Base-by-base conservation (phyloP, 2,329 filamentous ascomycete species). In the Fusarium anguioides region DNA sequence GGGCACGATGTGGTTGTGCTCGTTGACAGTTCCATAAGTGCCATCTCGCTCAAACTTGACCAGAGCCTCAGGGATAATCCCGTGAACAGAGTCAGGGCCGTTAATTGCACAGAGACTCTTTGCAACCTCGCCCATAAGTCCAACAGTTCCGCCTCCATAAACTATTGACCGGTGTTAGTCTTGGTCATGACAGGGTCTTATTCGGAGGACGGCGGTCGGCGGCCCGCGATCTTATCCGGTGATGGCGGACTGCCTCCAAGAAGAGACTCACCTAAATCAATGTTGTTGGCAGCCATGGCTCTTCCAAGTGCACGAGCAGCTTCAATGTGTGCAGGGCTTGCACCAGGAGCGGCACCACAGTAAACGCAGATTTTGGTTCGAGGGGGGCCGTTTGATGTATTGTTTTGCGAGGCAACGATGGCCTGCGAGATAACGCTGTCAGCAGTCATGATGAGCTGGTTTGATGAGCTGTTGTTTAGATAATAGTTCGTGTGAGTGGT, bases 121-220 rank as follows among this genome's bases (percentile, higher is more conserved):
- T 42, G 96, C 93, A 12, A 98, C 80, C 76, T 97, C 94, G 75
- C 96, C 96, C 96, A 99, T 99, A 42, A 99, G 86, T 11, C 96
- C 96, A 35, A 93, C 89, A 4, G 95, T 98, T 74, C 96, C 96
- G 71, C 96, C 96, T 71, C 96, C 96, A 79, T 98, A 99, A 68
- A 98, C 94, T 88, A 42, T 49, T 12, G 7, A 23, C 26, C 29
- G 27, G 11, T 46, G 48, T 73, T 62, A 67, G 59, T 40, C 45
- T 42, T 47, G 47, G 58, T 46, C 36, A 35, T 51, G 29, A 36
- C 20, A 35, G 27, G 20, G 20, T 26, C 23, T 36, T 50, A 31
- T 12, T 17, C 39, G 48, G 49, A 40, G n/a, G 31, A n/a, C 18
- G 48, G 46, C 35, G 53, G n/a, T 57, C 18, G 33, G 47, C 31